phyloP scores from a whole-genome alignment of 495 filamentous ascomycete species.

The Mytilinidion resinicola region DNA sequence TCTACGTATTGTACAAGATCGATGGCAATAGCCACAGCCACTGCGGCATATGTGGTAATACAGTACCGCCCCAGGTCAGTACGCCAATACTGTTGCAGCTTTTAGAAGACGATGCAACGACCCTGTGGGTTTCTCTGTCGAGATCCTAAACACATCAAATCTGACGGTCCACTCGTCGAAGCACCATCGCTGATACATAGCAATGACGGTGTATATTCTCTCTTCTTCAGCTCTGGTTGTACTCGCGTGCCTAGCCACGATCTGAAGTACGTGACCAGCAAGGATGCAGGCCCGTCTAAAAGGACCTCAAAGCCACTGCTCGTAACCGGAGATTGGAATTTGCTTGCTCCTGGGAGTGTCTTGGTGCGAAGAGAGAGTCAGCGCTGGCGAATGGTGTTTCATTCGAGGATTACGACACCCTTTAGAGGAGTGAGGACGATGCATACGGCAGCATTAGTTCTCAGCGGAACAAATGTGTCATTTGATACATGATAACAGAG shows the following conservation, averaged over 20 bases:
- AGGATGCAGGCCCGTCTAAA: constrained; percentile 17
- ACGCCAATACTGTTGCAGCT: constrained; percentile 27
- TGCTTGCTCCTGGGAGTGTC: constrained; percentile 20
- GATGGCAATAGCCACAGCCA: constrained; percentile 17
- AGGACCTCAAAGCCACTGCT: constrained; percentile 4
- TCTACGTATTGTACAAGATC: constrained; percentile 19
- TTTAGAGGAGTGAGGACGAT: constrained; percentile 14
- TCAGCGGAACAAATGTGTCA: constrained; percentile 18
- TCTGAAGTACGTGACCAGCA: constrained; percentile 19
- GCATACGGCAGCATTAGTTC: constrained; percentile 8
- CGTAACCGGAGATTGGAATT: constrained; percentile 12
- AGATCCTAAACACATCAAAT: constrained; percentile 15
- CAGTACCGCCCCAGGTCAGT: constrained; percentile 8
- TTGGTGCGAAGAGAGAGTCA: not conserved
- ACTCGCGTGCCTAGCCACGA: constrained; percentile 12
- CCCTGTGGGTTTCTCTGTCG: constrained; percentile 1
- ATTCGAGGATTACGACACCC: constrained; percentile 11
- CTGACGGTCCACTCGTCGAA: constrained; percentile 28
- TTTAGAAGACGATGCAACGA: constrained; percentile 16
- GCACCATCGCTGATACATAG: constrained; percentile 14
- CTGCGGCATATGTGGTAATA: constrained; percentile 19
- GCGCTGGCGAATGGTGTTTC: constrained; percentile 16
- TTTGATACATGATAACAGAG: too few species aligned
- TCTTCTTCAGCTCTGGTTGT: constrained; percentile 25
- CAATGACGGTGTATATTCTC: constrained; percentile 14